Evolutionary conservation across 2,329 filamentous ascomycete species (phyloP).

Genomic region (Leptoxyphium fumago): DNA sequence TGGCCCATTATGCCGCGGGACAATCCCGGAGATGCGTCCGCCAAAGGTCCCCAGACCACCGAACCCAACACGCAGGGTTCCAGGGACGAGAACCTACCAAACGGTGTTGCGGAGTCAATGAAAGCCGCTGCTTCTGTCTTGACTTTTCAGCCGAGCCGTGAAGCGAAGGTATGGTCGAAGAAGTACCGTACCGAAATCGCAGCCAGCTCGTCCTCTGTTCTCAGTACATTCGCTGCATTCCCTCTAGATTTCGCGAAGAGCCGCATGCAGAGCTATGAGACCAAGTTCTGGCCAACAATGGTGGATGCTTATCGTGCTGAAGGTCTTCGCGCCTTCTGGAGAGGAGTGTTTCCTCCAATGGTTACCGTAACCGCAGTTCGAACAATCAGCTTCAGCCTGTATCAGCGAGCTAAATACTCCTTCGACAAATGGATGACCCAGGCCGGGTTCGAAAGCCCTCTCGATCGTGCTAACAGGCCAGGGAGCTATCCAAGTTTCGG

Average conservation of each 20-base stretch:
- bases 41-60: neutral
- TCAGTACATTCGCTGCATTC: conserved; percentile 69
- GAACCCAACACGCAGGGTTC: neutral
- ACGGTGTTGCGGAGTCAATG: neutral
- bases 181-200: conserved; percentile 68
- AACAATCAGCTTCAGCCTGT: conserved; percentile 66
- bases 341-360: conserved; percentile 60
- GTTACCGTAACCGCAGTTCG: conserved; percentile 63
- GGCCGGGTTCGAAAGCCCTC: conserved; percentile 52
- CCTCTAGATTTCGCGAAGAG: conserved; percentile 82
- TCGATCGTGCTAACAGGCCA: conserved; percentile 54
- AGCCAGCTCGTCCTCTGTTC: conserved; percentile 59
- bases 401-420: conserved; percentile 60
- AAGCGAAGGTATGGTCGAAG: conserved; percentile 47
- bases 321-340: conserved; percentile 36
- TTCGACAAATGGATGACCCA: conserved; percentile 56
- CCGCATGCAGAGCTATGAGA: conserved; percentile 65
- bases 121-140: conserved; percentile 6
- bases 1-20: neutral
- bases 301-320: conserved; percentile 51
- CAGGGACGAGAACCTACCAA: neutral
- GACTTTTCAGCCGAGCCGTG: conserved; percentile 22
- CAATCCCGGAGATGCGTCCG: neutral
- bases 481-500: conserved; percentile 59
- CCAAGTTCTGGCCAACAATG: conserved; percentile 47